Conservation (phyloP, 228 moss, liverwort and hornwort species). For the Sphagnum magellanicum region DNA sequence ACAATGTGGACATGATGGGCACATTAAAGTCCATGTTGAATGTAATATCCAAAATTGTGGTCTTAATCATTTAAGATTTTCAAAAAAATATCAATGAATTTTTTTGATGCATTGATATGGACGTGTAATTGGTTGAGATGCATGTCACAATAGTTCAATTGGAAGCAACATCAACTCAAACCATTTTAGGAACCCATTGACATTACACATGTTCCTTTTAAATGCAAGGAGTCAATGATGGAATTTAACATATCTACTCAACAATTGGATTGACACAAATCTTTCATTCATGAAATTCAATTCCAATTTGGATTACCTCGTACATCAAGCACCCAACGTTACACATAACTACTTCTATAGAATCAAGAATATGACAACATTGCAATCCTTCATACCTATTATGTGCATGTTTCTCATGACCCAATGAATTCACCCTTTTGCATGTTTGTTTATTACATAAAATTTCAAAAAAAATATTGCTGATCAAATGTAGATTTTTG, state of each 20-base stretch:
- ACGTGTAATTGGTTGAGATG: too few relatives aligned
- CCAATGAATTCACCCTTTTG: conserved; percentile 31
- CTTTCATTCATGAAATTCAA: conserved; percentile 42
- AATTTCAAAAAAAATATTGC: conserved; percentile 30
- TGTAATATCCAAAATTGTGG: too few relatives aligned
- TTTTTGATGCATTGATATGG: too few relatives aligned
- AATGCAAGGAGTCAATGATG: conserved; percentile 32
- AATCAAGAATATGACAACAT: conserved; percentile 43
- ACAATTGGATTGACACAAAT: conserved; percentile 59
- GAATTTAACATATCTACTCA: conserved; percentile 44
- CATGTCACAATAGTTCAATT: too few relatives aligned
- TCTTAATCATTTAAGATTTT: too few relatives aligned
- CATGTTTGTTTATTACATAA: conserved; percentile 35
- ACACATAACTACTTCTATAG: conserved; percentile 37
- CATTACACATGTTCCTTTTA: too few relatives aligned
- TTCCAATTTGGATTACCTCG: conserved; percentile 34
- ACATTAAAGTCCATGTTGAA: too few relatives aligned
- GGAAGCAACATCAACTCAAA: too few relatives aligned
- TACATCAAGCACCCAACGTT: conserved; percentile 38
- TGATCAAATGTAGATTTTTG: conserved; percentile 42
- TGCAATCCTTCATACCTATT: conserved; percentile 29
- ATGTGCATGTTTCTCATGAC: conserved; percentile 44
- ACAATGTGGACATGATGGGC: too few relatives aligned
- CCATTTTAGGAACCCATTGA: too few relatives aligned
- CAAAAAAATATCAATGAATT: too few relatives aligned